A percentile compares a stretch with the other conserved stretches of the same genome.
phyloP scores from a whole-genome alignment of 1,284 basidiomycete genomes.

The Cryptococcus sp. region DNA sequence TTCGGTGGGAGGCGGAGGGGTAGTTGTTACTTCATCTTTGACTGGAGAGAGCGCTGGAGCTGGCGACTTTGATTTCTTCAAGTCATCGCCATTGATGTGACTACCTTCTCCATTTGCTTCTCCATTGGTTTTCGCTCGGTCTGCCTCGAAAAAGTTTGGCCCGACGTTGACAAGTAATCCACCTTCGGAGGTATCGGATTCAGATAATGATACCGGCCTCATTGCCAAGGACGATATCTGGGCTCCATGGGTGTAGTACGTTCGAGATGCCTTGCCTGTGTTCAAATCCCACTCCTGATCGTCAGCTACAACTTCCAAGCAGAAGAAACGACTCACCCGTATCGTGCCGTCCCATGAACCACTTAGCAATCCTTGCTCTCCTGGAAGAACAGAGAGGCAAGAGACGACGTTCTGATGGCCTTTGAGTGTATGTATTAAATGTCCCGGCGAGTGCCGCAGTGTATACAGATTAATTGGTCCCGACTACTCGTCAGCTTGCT shows the following conservation, averaged over 20 bases:
- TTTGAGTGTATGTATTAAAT: conserved; percentile 65
- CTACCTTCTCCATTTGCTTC: conserved; percentile 5
- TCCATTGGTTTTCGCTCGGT: neutral
- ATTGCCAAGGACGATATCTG: conserved; percentile 81
- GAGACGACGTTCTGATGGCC: conserved; percentile 77
- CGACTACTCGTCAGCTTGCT: conserved; percentile 52
- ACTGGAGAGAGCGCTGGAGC: neutral
- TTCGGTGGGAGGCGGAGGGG: neutral
- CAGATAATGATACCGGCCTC: conserved; percentile 54
- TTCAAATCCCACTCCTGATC: conserved; percentile 95
- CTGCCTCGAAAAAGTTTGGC: conserved; percentile 29
- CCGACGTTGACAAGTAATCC: conserved; percentile 30
- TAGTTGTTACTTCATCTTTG: neutral
- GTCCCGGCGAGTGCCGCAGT: conserved; percentile 85
- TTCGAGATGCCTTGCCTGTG: conserved; percentile 73
- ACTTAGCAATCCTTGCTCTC: conserved; percentile 80
- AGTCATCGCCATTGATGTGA: too few species aligned
- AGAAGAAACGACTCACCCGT: conserved; percentile 57
- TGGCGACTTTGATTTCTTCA: neutral
- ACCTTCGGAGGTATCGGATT: conserved; percentile 9
- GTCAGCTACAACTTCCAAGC: neutral
- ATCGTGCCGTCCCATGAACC: conserved; percentile 94
- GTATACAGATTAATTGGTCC: conserved; percentile 89
- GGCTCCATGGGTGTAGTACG: conserved; percentile 75
- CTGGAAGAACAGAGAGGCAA: conserved; percentile 70